phyloP scores from a whole-genome alignment of 345 rosid species.

The Gynandropsis gynandra region DNA sequence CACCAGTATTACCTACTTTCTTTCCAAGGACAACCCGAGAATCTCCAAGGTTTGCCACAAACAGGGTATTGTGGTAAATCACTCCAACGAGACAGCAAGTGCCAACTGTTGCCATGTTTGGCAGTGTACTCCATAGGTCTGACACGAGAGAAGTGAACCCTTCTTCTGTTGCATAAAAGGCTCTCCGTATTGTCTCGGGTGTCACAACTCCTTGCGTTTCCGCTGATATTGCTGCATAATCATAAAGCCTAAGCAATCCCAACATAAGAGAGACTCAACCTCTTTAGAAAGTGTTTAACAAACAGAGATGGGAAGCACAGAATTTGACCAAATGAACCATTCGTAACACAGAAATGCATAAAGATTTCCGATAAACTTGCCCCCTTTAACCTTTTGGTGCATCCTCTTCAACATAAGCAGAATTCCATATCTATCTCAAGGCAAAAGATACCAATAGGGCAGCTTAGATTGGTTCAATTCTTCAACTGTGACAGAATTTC shows the following conservation, averaged over 20 bases:
- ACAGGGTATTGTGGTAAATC: conserved; percentile 62
- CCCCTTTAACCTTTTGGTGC: no score
- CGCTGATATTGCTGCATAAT: conserved; percentile 76
- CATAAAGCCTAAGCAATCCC: conserved; percentile 67
- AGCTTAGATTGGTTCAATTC: no score
- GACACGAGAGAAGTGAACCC: conserved; percentile 74
- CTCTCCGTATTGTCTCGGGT: conserved; percentile 56
- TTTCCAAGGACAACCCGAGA: conserved; percentile 78
- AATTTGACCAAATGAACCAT: neutral
- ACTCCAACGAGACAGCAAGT: conserved; percentile 89
- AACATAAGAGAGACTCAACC: conserved; percentile 47
- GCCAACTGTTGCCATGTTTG: conserved; percentile 71
- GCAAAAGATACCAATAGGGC: no score
- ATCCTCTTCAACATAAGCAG: no score
- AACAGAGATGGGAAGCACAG: neutral
- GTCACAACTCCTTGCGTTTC: conserved; percentile 65
- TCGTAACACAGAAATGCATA: neutral
- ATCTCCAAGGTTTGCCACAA: conserved; percentile 83
- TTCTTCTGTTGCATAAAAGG: conserved; percentile 66
- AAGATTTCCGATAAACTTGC: no score
- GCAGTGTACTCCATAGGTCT: conserved; percentile 49
- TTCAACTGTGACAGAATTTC: neutral
- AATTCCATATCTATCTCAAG: neutral
- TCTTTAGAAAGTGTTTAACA: conserved; percentile 7
- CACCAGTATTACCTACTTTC: conserved; percentile 71